Conservation (phyloP, 2,329 filamentous ascomycete species). For the Penicillium sumatraense region DNA sequence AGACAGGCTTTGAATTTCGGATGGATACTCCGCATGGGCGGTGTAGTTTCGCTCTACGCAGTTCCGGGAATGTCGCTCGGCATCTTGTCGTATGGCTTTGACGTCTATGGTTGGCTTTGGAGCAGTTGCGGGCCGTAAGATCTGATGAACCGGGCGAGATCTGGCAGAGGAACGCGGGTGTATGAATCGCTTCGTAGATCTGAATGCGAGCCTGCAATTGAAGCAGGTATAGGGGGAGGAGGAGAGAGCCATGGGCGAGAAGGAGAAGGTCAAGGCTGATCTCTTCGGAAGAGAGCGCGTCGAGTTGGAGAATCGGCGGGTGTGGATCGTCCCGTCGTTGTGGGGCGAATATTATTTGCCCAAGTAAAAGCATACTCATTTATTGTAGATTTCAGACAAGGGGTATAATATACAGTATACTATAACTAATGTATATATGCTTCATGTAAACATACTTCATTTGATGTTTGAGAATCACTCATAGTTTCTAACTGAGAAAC, state of each 20-base stretch:
- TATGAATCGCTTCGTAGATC: constrained; percentile 15
- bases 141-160: constrained; percentile 26
- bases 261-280: constrained; percentile 5
- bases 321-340: neutral
- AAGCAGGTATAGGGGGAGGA: constrained; percentile 38
- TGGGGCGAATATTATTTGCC: neutral
- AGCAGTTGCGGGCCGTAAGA: constrained; percentile 67
- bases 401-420: too few relatives aligned
- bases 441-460: too few relatives aligned
- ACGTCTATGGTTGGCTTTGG: constrained; percentile 81
- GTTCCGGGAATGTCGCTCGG: constrained; percentile 78
- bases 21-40: constrained; percentile 56
- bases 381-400: too few relatives aligned
- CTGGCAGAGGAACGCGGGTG: constrained; percentile 26
- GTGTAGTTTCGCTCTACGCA: constrained; percentile 84
- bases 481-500: too few relatives aligned
- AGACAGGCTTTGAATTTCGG: constrained; percentile 53
- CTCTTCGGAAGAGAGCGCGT: constrained; percentile 1
- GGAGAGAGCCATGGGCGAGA: constrained; percentile 26
- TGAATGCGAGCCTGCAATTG: constrained; percentile 34
- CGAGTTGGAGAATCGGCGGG: constrained; percentile 3
- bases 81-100: constrained; percentile 86
- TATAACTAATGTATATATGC: too few relatives aligned
- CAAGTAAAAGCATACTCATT: too few relatives aligned
- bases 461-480: too few relatives aligned